These are phyloP conservation scores for Deuterostichococcus epilithicus DNA, from an alignment of 139 green algal genomes.

Conservation along the genomic window DNA sequence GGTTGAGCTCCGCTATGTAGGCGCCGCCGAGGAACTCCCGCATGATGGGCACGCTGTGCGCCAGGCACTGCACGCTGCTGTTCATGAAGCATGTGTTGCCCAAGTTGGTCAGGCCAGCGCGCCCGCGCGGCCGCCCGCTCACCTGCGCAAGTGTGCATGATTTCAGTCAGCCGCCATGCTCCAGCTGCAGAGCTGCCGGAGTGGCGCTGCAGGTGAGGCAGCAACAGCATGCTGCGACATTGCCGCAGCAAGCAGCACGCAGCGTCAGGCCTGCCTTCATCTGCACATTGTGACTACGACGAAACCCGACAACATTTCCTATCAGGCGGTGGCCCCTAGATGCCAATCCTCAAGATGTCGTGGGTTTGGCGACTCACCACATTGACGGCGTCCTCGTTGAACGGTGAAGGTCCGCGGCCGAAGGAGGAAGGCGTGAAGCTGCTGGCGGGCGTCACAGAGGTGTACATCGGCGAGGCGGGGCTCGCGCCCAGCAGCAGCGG, in stretches of 20 bases:
- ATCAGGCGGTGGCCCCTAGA: no score
- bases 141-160: no score
- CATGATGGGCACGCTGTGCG: constrained; percentile 77
- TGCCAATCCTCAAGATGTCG: no score
- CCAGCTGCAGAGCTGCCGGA: neutral
- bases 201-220: no score
- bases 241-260: neutral
- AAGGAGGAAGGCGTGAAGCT: neutral
- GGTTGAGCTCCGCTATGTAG: constrained; percentile 78
- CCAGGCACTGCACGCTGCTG: constrained; percentile 89
- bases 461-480: neutral
- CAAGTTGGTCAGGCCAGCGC: constrained; percentile 76
- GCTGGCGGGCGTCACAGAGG: neutral
- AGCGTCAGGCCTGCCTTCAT: neutral
- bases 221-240: neutral
- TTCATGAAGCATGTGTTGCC: constrained; percentile 98
- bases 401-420: no score
- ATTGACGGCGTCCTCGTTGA: neutral
- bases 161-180: no score
- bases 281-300: no score
- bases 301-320: no score
- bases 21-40: constrained; percentile 64
- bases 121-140: constrained; percentile 26
- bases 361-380: no score
- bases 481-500: neutral